Conservation (phyloP, 2,329 filamentous ascomycete genomes). For the Fusarium coffeatum region DNA sequence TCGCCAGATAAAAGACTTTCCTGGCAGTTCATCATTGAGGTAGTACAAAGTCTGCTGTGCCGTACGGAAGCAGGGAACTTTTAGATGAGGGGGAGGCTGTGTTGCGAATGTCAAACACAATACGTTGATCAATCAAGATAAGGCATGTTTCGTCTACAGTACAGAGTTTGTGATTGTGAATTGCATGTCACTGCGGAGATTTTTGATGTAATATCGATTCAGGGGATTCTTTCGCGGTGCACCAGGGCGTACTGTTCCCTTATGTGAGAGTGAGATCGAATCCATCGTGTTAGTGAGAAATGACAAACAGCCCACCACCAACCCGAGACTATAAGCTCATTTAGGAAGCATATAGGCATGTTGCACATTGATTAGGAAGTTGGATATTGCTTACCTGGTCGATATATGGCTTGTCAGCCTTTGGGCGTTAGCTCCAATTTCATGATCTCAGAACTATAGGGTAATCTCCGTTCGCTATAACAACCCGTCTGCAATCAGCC, state of each 20-base stretch:
- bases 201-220: background rate
- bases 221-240: background rate
- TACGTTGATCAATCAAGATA: background rate
- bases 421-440: background rate
- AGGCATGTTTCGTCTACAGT: background rate
- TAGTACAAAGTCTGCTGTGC: constrained; percentile 21
- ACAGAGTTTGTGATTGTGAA: constrained; percentile 3
- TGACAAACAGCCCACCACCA: background rate
- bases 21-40: constrained; percentile 4
- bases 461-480: background rate
- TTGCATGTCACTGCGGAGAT: constrained; percentile 1
- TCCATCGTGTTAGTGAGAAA: background rate
- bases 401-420: background rate
- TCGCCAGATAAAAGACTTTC: background rate
- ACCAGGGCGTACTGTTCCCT: background rate
- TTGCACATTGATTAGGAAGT: background rate
- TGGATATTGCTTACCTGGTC: background rate
- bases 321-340: background rate
- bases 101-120: background rate
- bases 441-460: background rate
- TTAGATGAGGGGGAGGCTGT: constrained; percentile 23
- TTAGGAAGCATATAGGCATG: background rate
- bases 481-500: background rate
- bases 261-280: background rate
- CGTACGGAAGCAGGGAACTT: constrained; percentile 19